Evolutionary conservation across 495 filamentous ascomycete species (phyloP), one percentile per base, ranked within the genome.

Genomic region (Trichodelitschia bisporula): DNA sequence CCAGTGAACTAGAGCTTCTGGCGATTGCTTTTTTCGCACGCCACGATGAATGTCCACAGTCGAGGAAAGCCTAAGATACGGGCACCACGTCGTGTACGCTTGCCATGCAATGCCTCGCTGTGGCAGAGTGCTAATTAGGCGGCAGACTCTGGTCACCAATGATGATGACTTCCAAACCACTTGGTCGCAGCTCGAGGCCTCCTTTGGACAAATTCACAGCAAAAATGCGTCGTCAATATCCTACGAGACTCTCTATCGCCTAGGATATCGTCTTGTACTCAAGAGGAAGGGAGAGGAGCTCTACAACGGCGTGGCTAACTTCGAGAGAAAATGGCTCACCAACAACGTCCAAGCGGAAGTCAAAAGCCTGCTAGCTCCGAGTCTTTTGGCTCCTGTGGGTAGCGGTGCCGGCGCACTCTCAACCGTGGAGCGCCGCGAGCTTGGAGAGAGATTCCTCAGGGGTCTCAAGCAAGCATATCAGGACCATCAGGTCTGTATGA

Each of bases 171-270:
- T 90, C 46, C 73, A 86, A n/a, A 55, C 57, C 0, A 72, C 69
- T 30, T 99, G 89, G 89, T 53, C 55, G 0, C 60, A 66, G 8
- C 61, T 99, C 2, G 57, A 65, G 1, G 57, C 65, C 3, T 78
- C 86, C 5, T 58, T 95, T 15, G 57, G 48, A 30, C 75, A 89
- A 42, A 95, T 99, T 23, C 79, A 95, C 49, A 78, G 64, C 12
- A 84, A 89, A 47, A 83, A 93, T 48, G 80, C 79, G 32, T 90
- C 82, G 8, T 51, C 59, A 2, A 62, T 99, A 2, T 92, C 84
- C 1, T 99, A 91, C 53, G 89, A 99, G 51, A 72, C 84, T 35
- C 65, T 95, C 0, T 99, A 99, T 52, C 77, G 89, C 21, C 77
- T 76, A 29, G 77, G 77, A n/a, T 99, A 99, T 50, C 77, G 77